These are phyloP conservation scores for Acacia melanoxylon DNA, from an alignment of 306 rosid species.

Conservation along the genomic window DNA sequence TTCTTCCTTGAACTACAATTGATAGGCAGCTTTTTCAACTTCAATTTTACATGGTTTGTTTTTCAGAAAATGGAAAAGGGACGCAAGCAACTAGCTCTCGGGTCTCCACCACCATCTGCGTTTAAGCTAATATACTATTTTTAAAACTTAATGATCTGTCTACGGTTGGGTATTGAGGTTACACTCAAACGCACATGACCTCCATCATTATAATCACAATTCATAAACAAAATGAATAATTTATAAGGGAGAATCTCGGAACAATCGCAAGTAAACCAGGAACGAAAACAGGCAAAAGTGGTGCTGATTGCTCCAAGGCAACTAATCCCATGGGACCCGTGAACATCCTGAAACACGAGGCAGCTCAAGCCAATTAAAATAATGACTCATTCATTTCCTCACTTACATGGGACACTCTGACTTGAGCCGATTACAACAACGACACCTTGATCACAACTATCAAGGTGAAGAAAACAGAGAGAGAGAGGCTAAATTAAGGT, in stretches of 20 bases:
- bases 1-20: conserved; percentile 17
- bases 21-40: conserved; percentile 11
- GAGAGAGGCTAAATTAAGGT: background rate
- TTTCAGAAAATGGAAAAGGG: background rate
- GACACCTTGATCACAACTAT: conserved; percentile 23
- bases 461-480: conserved; percentile 14
- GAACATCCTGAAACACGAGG: background rate
- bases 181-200: conserved; percentile 27
- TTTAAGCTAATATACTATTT: background rate
- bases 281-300: background rate
- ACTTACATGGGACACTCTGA: background rate
- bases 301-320: background rate
- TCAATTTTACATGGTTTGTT: background rate
- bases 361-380: background rate
- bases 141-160: conserved; percentile 5
- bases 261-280: background rate
- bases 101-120: background rate
- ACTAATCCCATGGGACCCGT: background rate
- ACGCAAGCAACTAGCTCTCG: background rate
- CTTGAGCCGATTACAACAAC: background rate
- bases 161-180: background rate
- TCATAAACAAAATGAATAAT: background rate
- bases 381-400: background rate
- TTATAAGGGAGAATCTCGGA: background rate
- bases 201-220: background rate